Evolutionary conservation across 495 filamentous ascomycete species (phyloP), one percentile per base, ranked within the genome.

Genomic region (Podospora pseudopauciseta): DNA sequence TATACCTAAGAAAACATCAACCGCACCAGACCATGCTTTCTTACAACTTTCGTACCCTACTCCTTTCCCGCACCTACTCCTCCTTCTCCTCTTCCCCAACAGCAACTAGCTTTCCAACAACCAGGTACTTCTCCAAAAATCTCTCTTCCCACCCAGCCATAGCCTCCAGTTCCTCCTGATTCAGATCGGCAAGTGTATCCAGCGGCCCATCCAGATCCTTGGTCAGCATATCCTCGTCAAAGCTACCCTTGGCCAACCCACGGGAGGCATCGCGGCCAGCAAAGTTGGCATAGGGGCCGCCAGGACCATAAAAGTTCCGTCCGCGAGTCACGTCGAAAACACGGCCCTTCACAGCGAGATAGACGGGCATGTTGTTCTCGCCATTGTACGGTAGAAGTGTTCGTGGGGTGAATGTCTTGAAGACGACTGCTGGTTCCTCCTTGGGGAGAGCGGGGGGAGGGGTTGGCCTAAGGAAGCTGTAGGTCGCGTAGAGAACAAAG

Each of bases 201-300:
- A 99, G 80, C 27, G 94, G 93, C 3, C 87, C 93, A 57, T 94
- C 86, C 64, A 98, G 79, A 77, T 97, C 91, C 81, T 96, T 90
- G 49, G 95, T 98, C 81, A 98, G 80, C 95, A 98, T 97, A 4
- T 93, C 90, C 82, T 93, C 90, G 74, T 97, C 96, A 77, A 99
- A 98, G 80, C 92, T 96, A 70, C 93, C 91, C 79, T 86, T 91
- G 3, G 95, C 96, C 69, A 99, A 80, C 11, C 95, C 95, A 60
- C 95, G 85, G 65, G 87, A 92, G n/a, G 95, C 95, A 73, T 97
- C 94, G n/a, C 92, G 87, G 9, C 94, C 94, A 0, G 94, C 94
- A 67, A 97, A 97, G 80, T 96, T 97, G 76, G 89, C 89, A 77
- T 97, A 97, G 5, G 92, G 92, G 1, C 94, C 94, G 49, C 92